Base-by-base conservation (phyloP, 331 rosid genomes). In the Stylosanthes scabra region DNA sequence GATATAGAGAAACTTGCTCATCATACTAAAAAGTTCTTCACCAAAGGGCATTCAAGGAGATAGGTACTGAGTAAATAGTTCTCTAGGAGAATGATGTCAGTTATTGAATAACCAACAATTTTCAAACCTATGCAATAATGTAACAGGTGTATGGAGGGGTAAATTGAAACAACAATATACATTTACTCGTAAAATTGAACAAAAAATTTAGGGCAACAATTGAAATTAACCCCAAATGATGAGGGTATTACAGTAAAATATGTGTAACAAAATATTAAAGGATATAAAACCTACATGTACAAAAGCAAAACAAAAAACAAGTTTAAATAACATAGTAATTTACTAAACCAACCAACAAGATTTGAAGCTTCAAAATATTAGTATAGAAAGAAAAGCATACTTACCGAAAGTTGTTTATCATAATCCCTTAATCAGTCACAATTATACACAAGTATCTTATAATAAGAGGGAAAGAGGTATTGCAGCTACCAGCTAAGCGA, bases 301-400 rank as follows among this genome's bases (percentile, higher is more conserved):
- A 54, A 50, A 54, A 50, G 49, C n/a, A 72, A 68, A 40, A 55
- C 20, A 4, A 63, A 46, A 39, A 12, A 20, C 25, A 20, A 72
- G 29, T 37, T 6, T 16, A 11, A 12, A 12, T 15, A 62, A 61
- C 49, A 28, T 9, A 15, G 34, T 51, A 52, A 63, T 58, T 46
- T 64, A 57, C 50, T 39, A 39, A 54, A 46, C 58, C 25, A 62
- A 15, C 42, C 12, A 58, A 44, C 56, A 42, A 55, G 56, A 80
- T 62, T 63, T 25, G 76, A 3, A 59, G 31, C 9, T 11, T 58
- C 1, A 3, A 59, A 73, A 73, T 16, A 8, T 3, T 6, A 42
- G 15, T 2, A 45, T 3, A 27, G 9, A 68, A 31, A 63, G 12
- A 37, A 11, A 57, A 16, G 56, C 37, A 14, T 8, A 44, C 4